Conservation (phyloP, 768 basidiomycete genomes). For the Mycena polygramma region DNA sequence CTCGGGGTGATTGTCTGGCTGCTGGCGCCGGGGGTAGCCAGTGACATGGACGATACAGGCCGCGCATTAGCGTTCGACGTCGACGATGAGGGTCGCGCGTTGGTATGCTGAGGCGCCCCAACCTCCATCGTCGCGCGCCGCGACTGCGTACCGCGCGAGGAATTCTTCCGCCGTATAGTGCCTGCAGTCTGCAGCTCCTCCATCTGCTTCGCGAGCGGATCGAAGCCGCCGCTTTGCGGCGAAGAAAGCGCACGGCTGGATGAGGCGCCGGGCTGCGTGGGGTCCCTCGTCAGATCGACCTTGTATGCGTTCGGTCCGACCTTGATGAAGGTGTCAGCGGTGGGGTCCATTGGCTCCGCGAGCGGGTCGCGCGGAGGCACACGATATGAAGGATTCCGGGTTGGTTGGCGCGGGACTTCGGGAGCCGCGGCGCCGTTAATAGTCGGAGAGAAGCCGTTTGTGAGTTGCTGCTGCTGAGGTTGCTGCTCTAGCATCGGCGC, state of each 20-base stretch:
- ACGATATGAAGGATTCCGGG: slow-evolving; percentile 41
- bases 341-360: slow-evolving; percentile 74
- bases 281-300: slow-evolving; percentile 75
- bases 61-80: background rate
- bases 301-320: slow-evolving; percentile 77
- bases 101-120: slow-evolving; percentile 10
- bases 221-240: slow-evolving; percentile 43
- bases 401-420: slow-evolving; percentile 35
- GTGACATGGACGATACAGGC: slow-evolving; percentile 9
- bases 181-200: slow-evolving; percentile 66
- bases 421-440: slow-evolving; percentile 36
- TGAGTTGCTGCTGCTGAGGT: slow-evolving; percentile 20
- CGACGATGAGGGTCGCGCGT: slow-evolving; percentile 38
- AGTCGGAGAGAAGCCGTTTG: slow-evolving; percentile 26
- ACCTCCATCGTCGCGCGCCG: slow-evolving; percentile 40
- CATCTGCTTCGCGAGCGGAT: slow-evolving; percentile 42
- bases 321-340: slow-evolving; percentile 75
- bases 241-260: slow-evolving; percentile 43
- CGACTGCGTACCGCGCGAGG: slow-evolving; percentile 33
- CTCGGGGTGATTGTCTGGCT: slow-evolving; percentile 8
- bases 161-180: slow-evolving; percentile 59
- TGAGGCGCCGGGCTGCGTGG: slow-evolving; percentile 60
- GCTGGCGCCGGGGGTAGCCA: slow-evolving; percentile 31
- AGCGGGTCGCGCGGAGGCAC: slow-evolving; percentile 60
- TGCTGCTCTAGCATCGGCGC: slow-evolving; percentile 22